Evolutionary conservation across 2,329 filamentous ascomycete genomes (phyloP).

Genomic region (Penicillium griseofulvum): DNA sequence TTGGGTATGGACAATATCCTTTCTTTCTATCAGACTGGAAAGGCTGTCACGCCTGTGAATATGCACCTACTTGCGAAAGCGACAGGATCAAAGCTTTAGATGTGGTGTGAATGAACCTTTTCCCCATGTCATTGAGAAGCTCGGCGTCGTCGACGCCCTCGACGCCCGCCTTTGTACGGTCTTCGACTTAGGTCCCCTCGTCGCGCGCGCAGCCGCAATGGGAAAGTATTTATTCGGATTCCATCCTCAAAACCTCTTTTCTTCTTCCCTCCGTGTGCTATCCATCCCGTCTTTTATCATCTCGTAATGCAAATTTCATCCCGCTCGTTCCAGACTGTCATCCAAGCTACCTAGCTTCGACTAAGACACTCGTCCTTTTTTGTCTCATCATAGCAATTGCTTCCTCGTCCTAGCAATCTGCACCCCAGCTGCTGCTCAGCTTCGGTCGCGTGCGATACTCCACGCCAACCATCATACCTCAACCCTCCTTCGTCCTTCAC

Average conservation of each 20-base stretch:
- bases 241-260: not conserved
- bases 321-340: too few species aligned
- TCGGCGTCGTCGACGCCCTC: too few species aligned
- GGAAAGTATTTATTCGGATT: not conserved
- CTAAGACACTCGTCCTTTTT: not conserved
- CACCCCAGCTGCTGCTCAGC: not conserved
- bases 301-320: too few species aligned
- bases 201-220: not conserved
- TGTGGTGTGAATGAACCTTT: not conserved
- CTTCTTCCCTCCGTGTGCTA: not conserved
- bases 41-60: slow-evolving; percentile 57
- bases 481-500: not conserved
- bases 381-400: not conserved
- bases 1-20: slow-evolving; percentile 49
- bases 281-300: not conserved
- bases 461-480: not conserved
- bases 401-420: not conserved
- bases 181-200: not conserved
- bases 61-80: slow-evolving; percentile 48
- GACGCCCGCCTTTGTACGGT: not conserved
- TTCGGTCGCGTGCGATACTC: not conserved
- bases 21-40: slow-evolving; percentile 33
- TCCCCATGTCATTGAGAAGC: not conserved
- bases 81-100: slow-evolving; percentile 13
- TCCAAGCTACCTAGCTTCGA: too few species aligned